A percentile compares a stretch with the other conserved stretches of the same genome.
These are phyloP conservation scores for Penicillium riverlandense DNA, from an alignment of 495 filamentous ascomycete species.

Conservation along the genomic window DNA sequence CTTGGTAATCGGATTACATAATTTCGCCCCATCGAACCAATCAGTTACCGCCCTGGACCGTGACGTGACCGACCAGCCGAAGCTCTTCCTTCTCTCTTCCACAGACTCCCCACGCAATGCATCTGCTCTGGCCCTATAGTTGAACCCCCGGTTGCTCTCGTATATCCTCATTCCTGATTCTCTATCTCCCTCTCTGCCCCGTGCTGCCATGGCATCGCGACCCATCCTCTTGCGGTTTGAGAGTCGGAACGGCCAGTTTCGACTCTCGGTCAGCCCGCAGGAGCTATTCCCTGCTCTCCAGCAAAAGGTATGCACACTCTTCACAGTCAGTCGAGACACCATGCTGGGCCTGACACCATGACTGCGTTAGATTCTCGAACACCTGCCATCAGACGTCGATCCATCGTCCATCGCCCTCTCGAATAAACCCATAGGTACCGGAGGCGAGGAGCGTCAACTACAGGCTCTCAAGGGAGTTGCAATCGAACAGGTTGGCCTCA, in stretches of 20 bases:
- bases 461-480: constrained; percentile 58
- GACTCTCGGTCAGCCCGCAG: constrained; percentile 39
- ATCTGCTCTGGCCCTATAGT: too few species aligned
- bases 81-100: constrained; percentile 2
- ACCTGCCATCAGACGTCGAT: constrained; percentile 63
- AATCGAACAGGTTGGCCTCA: constrained; percentile 64
- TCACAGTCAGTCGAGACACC: too few species aligned
- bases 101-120: too few species aligned
- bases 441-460: constrained; percentile 65
- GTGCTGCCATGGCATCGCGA: constrained; percentile 31
- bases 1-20: too few species aligned
- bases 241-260: constrained; percentile 51
- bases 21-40: too few species aligned
- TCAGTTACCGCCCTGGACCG: too few species aligned
- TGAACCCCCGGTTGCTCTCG: too few species aligned
- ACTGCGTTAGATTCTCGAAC: constrained; percentile 46
- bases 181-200: not conserved
- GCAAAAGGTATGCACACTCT: constrained; percentile 25
- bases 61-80: too few species aligned
- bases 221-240: constrained; percentile 47
- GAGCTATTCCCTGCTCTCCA: constrained; percentile 40
- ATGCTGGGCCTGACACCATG: too few species aligned
- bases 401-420: constrained; percentile 70
- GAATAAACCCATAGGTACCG: constrained; percentile 66
- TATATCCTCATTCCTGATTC: too few species aligned